Percentiles rank a stretch among this genome's conserved stretches.
Evolutionary conservation across 1,139 yeast species (phyloP).

Genomic region (Pichia sp.): DNA sequence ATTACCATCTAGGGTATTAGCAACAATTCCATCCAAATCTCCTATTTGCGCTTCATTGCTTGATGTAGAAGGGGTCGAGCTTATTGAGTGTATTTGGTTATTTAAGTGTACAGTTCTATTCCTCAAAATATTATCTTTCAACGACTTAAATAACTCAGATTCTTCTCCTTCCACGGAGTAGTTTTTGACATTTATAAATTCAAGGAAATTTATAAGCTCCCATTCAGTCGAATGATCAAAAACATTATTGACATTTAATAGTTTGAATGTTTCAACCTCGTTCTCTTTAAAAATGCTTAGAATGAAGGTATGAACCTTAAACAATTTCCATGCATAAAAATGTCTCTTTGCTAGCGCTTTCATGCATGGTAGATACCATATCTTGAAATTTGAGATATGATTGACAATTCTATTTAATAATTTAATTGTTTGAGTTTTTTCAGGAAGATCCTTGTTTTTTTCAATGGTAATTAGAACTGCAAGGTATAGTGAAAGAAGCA

Average conservation of each 20-base stretch:
- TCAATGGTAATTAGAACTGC: conserved; percentile 25
- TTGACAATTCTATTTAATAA: conserved; percentile 14
- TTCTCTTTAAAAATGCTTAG: conserved; percentile 28
- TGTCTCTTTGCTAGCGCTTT: conserved; percentile 30
- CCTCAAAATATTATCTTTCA: background rate
- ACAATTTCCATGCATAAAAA: conserved; percentile 47
- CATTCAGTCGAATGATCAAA: conserved; percentile 11
- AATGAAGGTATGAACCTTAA: conserved; percentile 39
- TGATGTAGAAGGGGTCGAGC: background rate
- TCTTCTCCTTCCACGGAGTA: conserved; percentile 1
- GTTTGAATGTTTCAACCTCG: conserved; percentile 1
- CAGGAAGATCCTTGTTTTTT: background rate
- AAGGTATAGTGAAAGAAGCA: conserved; percentile 13
- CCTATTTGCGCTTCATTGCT: background rate
- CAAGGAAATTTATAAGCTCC: conserved; percentile 16
- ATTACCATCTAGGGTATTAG: background rate
- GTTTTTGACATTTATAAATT: conserved; percentile 9
- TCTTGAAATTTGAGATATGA: background rate
- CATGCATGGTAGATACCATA: conserved; percentile 9
- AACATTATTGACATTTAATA: conserved; percentile 7
- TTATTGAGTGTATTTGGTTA: no score
- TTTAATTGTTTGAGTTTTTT: background rate
- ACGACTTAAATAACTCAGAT: background rate
- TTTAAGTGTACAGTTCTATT: no score
- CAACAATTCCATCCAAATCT: background rate